Evolutionary conservation across 2,329 filamentous ascomycete genomes (phyloP).

Genomic region (Capronia coronata): DNA sequence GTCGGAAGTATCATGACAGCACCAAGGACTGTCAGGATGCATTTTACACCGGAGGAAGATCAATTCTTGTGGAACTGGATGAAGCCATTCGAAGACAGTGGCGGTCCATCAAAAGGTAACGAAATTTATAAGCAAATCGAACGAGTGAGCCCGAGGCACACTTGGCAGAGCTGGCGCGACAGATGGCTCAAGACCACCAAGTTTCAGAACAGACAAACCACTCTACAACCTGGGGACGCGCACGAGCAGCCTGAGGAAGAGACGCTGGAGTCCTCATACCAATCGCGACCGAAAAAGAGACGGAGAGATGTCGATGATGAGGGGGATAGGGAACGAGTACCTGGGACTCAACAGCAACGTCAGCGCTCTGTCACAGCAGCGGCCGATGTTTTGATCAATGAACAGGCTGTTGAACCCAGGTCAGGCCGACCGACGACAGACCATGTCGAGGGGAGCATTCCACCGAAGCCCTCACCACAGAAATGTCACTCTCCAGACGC

Average conservation of each 20-base stretch:
- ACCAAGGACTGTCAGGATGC: slow-evolving; percentile 31
- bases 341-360: neutral
- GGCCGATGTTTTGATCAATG: neutral
- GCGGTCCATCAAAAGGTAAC: slow-evolving; percentile 36
- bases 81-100: slow-evolving; percentile 32
- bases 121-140: slow-evolving; percentile 43
- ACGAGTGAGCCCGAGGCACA: slow-evolving; percentile 37
- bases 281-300: slow-evolving; percentile 4
- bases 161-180: slow-evolving; percentile 46
- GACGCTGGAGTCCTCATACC: neutral
- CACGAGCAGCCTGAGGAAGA: neutral
- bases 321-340: neutral
- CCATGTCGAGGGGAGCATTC: neutral
- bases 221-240: slow-evolving; percentile 1
- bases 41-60: slow-evolving; percentile 42
- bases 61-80: slow-evolving; percentile 42
- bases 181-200: slow-evolving; percentile 40
- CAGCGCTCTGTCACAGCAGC: neutral
- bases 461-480: neutral
- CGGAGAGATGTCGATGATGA: slow-evolving; percentile 7
- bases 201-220: slow-evolving; percentile 16
- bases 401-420: neutral
- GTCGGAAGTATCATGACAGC: slow-evolving; percentile 39
- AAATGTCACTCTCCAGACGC: neutral
- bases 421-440: neutral